phyloP scores from a whole-genome alignment of 1,284 basidiomycete genomes.

The Ceratobasidium theobromae region DNA sequence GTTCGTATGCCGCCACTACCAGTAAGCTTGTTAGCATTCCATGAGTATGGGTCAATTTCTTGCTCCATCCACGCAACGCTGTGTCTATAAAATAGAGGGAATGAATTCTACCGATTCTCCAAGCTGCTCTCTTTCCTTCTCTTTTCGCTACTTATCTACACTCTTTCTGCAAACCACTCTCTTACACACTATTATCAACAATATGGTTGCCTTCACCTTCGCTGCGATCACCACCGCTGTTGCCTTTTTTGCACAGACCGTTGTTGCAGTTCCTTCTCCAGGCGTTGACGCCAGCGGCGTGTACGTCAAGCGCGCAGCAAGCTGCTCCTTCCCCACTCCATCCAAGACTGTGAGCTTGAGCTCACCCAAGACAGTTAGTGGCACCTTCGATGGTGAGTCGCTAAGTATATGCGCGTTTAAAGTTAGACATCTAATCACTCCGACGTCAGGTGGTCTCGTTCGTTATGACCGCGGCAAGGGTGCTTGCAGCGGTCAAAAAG shows the following conservation, averaged over 20 bases:
- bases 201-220: background rate
- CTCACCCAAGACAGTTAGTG: constrained; percentile 45
- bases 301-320: constrained; percentile 24
- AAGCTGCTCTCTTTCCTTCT: no score
- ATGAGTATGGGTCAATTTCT: no score
- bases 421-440: background rate
- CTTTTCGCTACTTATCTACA: no score
- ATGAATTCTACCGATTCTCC: no score
- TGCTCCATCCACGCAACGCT: no score
- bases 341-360: constrained; percentile 46
- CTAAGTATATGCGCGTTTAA: background rate
- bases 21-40: no score
- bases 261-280: background rate
- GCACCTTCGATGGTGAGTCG: constrained; percentile 34
- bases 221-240: background rate
- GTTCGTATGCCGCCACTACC: no score
- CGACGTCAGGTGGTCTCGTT: background rate
- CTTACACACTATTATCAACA: background rate
- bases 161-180: background rate
- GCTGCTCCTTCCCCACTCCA: constrained; percentile 46
- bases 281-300: background rate
- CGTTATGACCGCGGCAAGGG: constrained; percentile 25
- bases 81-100: no score
- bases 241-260: background rate
- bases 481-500: constrained; percentile 32